Evolutionary conservation across 805 yeast species (phyloP), one percentile per base, ranked within the genome.

Genomic region (Candida vartiovaarae): DNA sequence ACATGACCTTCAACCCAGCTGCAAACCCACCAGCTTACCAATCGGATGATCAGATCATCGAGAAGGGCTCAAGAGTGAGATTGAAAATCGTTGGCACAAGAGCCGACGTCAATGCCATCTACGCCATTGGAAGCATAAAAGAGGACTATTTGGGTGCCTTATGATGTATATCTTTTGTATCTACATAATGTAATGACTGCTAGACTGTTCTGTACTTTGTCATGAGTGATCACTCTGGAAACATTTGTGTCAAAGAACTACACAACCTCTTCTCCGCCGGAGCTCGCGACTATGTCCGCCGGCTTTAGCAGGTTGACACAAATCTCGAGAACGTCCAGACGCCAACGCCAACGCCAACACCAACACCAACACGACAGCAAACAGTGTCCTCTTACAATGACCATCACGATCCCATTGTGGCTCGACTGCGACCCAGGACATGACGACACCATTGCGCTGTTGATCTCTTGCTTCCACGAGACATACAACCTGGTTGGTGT

Each of bases 11-110:
- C 65, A 91, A 90, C 54, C 96, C 98, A 6, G 84, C 95, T 23
- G 90, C 96, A 31, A 90, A 91, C 56, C 99, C 99, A 8, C 99
- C 99, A n/a, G 95, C 97, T 6, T 93, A 88, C 63, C 95, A 86
- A 50, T 82, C 91, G 49, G 93, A 91, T 24, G 99, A 93, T 56
- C 98, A 91, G 68, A 82, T 87, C 50, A 88, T 93, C 38, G 95
- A 87, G 60, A 91, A 91, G 64, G 96, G 97, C 34, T 82, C 95
- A 43, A 80, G 91, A 54, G 93, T 93, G 31, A 78, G 99, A 63
- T 80, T 93, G 54, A 93, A 93, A 70, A 88, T 93, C 38, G 96
- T 91, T 42, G 99, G 98, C 66, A 93, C 96, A 28, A 78, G 97
- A 61, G 86, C 97, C 10, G 98, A 95, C 67, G 99, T 93, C 10